Conservation (phyloP, 2,329 filamentous ascomycete species). For the Raffaelea deltoideospora region DNA sequence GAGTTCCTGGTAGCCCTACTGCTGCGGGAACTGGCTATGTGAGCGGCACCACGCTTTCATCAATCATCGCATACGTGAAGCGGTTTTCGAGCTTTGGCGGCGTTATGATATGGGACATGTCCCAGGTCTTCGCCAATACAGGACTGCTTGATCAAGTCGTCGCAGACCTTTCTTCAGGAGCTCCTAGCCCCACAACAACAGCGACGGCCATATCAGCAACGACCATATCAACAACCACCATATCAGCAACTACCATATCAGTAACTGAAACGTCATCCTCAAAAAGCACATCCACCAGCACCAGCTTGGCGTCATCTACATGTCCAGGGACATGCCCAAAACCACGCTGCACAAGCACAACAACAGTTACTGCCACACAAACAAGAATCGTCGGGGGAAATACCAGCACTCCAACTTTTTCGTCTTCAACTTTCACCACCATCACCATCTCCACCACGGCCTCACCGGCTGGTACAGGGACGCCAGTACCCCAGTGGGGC, state of each 20-base stretch:
- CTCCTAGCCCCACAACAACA: neutral
- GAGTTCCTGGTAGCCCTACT: slow-evolving; percentile 36
- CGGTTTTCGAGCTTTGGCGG: slow-evolving; percentile 47
- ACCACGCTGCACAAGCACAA: too few species aligned
- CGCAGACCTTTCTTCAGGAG: slow-evolving; percentile 14
- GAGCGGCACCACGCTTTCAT: slow-evolving; percentile 25
- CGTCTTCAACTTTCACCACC: slow-evolving; percentile 9
- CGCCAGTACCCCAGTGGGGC: slow-evolving; percentile 14
- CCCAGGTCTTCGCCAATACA: slow-evolving; percentile 40
- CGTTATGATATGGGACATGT: slow-evolving; percentile 56
- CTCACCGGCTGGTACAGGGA: slow-evolving; percentile 4
- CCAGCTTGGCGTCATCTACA: too few species aligned
- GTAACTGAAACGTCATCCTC: too few species aligned
- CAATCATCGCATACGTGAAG: slow-evolving; percentile 37
- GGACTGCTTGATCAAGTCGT: slow-evolving; percentile 36
- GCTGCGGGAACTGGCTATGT: slow-evolving; percentile 42
- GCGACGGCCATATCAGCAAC: slow-evolving; percentile 8
- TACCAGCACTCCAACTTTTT: too few species aligned
- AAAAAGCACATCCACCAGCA: slow-evolving; percentile 7
- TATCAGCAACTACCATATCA: too few species aligned
- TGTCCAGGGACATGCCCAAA: too few species aligned
- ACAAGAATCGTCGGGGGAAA: too few species aligned
- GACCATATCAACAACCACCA: slow-evolving; percentile 4
- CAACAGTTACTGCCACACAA: too few species aligned
- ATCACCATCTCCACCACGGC: slow-evolving; percentile 11